A percentile compares a stretch with the other conserved stretches of the same genome.
These are phyloP conservation scores for Pseudonectria foliicola DNA, from an alignment of 2,329 filamentous ascomycete genomes.

Conservation along the genomic window DNA sequence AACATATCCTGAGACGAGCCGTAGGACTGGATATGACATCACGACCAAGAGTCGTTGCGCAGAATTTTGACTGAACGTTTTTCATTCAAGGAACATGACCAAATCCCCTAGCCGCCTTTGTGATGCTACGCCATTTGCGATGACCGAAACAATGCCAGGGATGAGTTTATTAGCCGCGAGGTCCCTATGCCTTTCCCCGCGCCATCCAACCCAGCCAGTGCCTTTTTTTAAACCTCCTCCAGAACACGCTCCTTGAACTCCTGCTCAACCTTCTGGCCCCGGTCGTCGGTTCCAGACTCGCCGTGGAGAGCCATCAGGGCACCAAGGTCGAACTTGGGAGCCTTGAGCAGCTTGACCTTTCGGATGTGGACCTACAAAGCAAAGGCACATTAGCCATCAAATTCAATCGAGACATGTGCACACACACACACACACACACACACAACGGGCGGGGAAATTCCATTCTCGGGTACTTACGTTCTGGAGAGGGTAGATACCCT, in stretches of 20 bases:
- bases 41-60: slow-evolving; percentile 14
- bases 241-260: slow-evolving; percentile 99
- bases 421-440: no score
- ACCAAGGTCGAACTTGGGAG: slow-evolving; percentile 98
- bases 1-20: no score
- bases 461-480: slow-evolving; percentile 56
- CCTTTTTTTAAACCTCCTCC: slow-evolving; percentile 72
- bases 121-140: slow-evolving; percentile 38
- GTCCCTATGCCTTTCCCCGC: slow-evolving; percentile 25
- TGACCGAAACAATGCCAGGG: slow-evolving; percentile 36
- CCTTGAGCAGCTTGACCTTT: slow-evolving; percentile 99
- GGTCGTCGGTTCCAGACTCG: slow-evolving; percentile 92
- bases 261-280: slow-evolving; percentile 96
- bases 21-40: slow-evolving; percentile 3
- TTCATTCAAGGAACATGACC: slow-evolving; percentile 33
- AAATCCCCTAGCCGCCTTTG: slow-evolving; percentile 34
- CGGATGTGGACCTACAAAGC: slow-evolving; percentile 87
- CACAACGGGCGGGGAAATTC: no score
- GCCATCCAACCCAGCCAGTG: slow-evolving; percentile 22
- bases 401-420: neutral
- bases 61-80: slow-evolving; percentile 24
- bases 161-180: slow-evolving; percentile 27
- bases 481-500: slow-evolving; percentile 99
- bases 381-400: neutral
- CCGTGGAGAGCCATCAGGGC: slow-evolving; percentile 94